A percentile compares a stretch with the other conserved stretches of the same genome.
These are phyloP conservation scores for Pancytospora philotis DNA, from an alignment of 371 early-diverging fungal species.

Conservation along the genomic window DNA sequence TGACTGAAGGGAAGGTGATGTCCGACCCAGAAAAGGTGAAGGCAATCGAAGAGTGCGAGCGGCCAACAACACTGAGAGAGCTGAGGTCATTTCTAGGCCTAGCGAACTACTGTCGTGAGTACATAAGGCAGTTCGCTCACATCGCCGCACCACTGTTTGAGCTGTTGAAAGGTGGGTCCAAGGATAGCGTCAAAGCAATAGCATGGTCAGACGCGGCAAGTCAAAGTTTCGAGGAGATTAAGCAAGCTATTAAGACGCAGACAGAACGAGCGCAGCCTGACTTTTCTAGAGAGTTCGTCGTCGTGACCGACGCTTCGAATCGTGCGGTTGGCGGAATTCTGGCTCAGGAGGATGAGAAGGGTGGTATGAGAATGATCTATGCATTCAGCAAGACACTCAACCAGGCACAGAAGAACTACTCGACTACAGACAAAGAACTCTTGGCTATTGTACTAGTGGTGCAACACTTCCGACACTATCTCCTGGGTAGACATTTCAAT, in stretches of 20 bases:
- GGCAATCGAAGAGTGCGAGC: background rate
- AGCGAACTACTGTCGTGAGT: too few relatives aligned
- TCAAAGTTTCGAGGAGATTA: background rate
- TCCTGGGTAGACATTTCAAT: background rate
- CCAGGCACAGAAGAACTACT: background rate
- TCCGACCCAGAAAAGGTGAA: background rate
- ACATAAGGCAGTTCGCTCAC: too few relatives aligned
- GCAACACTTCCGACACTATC: background rate
- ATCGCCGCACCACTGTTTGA: background rate
- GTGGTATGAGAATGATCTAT: background rate
- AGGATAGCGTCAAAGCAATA: background rate
- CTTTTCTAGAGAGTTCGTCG: background rate
- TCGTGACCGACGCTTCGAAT: background rate
- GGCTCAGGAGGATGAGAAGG: background rate
- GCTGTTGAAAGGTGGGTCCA: background rate
- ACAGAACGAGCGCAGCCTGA: background rate
- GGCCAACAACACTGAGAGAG: background rate
- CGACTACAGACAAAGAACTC: background rate
- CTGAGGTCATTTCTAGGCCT: background rate
- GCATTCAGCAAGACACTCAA: conserved; percentile 3
- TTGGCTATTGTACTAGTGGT: background rate
- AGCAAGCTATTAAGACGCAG: background rate
- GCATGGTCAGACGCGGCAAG: background rate
- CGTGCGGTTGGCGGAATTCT: background rate
- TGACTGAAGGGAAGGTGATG: background rate